Base-by-base conservation (phyloP, 345 rosid genomes). In the Kernera saxatilis region DNA sequence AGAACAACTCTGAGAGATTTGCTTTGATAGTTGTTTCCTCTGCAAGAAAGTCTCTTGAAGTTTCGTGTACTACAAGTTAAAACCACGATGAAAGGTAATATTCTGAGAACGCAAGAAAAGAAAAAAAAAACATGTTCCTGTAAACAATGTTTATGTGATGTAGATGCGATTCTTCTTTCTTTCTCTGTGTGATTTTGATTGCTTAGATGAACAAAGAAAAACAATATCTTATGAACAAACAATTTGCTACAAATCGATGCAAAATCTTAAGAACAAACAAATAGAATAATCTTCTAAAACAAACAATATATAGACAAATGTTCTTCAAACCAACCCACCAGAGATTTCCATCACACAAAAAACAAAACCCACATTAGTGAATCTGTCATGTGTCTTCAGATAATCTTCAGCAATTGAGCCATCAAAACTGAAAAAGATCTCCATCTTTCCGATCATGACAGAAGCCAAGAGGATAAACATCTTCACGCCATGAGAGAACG, bases 1-100 rank as follows among this genome's bases (percentile, higher is more conserved):
- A 82, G 78, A 77, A 87, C 87, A 26, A 78, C 83, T 39, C 76
- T 82, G 49, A 74, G 72, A 81, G 90, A 87, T 65, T 71, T 85
- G 79, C 82, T 83, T 22, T 82, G 37, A 54, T 3, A 19, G 32
- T 55, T 29, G 13, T 30, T 60, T 36, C 29, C 27, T n/a, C 13
- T 49, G 22, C 58, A 67, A 54, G 23, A 26, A 50, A 23, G 46
- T 52, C 7, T 71, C 26, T 19, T 71, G 45, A 33, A 32, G 32
- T 63, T 53, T 56, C 52, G 18, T 65, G 61, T 27, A 36, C 18
- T 2, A 45, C 67, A 67, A 50, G 23, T 43, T 58, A 57, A 25
- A 55, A 55, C 33, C 13, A 9, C 49, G 0, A 10, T 46, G 58
- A 64, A 53, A 55, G 71, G 71, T 73, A 43, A 73, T 45, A 26